Conservation (phyloP, 1,284 basidiomycete genomes). For the Cryptococcus sp. region DNA sequence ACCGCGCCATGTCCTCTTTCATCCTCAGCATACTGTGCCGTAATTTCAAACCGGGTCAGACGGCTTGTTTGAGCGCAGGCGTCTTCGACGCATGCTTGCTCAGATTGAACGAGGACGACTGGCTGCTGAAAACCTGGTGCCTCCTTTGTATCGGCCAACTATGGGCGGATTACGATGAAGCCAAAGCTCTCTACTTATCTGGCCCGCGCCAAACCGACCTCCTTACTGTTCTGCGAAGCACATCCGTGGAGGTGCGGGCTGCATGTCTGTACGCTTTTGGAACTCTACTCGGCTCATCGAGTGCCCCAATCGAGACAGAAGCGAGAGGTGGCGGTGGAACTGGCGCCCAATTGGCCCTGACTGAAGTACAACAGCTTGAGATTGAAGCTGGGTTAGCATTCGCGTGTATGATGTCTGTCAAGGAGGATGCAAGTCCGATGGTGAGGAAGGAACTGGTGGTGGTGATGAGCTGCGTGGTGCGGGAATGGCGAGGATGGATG, state of each 20-base stretch:
- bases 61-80: slow-evolving; percentile 77
- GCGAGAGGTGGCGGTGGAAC: slow-evolving; percentile 80
- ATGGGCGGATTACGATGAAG: slow-evolving; percentile 89
- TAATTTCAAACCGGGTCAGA: slow-evolving; percentile 82
- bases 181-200: slow-evolving; percentile 81
- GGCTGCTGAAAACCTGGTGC: slow-evolving; percentile 90
- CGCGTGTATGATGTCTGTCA: slow-evolving; percentile 65
- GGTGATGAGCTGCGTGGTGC: slow-evolving; percentile 86
- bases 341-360: slow-evolving; percentile 75
- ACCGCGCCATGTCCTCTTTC: slow-evolving; percentile 98
- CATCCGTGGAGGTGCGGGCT: slow-evolving; percentile 88
- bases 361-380: slow-evolving; percentile 68
- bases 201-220: slow-evolving; percentile 78
- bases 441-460: slow-evolving; percentile 93
- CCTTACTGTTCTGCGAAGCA: slow-evolving; percentile 78
- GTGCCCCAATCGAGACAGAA: slow-evolving; percentile 60
- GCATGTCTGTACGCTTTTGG: slow-evolving; percentile 90
- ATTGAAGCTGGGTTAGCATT: slow-evolving; percentile 61
- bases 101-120: slow-evolving; percentile 81
- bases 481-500: slow-evolving; percentile 95
- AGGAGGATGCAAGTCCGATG: slow-evolving; percentile 94
- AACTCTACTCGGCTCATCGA: slow-evolving; percentile 89
- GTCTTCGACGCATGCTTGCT: slow-evolving; percentile 90
- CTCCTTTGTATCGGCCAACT: slow-evolving; percentile 91
- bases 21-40: slow-evolving; percentile 91